Conservation (phyloP, 177 flowering plant species). For the Vitis hybrid region DNA sequence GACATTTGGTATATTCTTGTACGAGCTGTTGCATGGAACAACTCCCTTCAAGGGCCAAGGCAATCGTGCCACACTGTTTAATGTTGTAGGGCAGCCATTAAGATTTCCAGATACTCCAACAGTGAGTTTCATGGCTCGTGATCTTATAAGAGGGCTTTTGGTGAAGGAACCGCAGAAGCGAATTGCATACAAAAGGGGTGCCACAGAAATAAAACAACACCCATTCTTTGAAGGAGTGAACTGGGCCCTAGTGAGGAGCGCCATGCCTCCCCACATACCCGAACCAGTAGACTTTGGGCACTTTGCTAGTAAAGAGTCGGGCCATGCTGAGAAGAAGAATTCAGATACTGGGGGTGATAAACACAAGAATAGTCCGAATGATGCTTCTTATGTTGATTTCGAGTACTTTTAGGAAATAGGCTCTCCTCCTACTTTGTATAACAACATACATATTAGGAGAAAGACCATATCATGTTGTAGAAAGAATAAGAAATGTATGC, state of each 20-base stretch:
- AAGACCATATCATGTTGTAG: too few species aligned
- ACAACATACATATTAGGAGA: too few species aligned
- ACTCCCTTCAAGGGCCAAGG: constrained; percentile 81
- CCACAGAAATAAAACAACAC: constrained; percentile 80
- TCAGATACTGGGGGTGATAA: constrained; percentile 18
- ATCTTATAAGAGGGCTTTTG: constrained; percentile 66
- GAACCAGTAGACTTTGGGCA: constrained; percentile 58
- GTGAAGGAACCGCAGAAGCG: constrained; percentile 73
- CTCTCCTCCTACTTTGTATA: too few species aligned
- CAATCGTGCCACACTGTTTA: constrained; percentile 67
- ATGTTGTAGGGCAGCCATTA: constrained; percentile 70
- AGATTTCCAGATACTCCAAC: constrained; percentile 61
- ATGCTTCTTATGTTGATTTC: constrained; percentile 44
- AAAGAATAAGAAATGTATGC: too few species aligned
- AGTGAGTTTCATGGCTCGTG: constrained; percentile 50
- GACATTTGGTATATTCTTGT: constrained; percentile 78
- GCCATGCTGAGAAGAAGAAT: constrained; percentile 33
- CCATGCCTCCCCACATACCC: constrained; percentile 58
- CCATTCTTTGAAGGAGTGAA: constrained; percentile 82
- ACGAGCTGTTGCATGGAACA: constrained; percentile 74
- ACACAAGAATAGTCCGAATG: constrained; percentile 19
- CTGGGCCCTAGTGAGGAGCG: constrained; percentile 76
- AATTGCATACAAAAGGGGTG: constrained; percentile 71
- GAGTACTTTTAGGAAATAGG: constrained; percentile 49
- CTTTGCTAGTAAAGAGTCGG: constrained; percentile 44